Percentiles rank a stretch among this genome's conserved stretches.
phyloP scores from a whole-genome alignment of 2,329 filamentous ascomycete genomes.

The Aureobasidium sp. region DNA sequence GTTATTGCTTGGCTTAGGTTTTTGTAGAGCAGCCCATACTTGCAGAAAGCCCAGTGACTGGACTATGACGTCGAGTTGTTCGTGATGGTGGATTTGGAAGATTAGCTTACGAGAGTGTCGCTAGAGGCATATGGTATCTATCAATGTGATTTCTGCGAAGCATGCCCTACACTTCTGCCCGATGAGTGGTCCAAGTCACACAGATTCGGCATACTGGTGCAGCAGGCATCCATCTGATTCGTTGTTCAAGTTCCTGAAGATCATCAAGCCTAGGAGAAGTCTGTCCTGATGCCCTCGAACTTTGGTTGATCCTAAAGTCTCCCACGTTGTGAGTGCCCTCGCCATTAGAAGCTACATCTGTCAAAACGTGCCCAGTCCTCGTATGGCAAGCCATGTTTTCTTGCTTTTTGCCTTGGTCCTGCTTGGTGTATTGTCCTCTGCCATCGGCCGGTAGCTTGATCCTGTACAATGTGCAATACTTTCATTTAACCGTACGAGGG shows the following conservation, averaged over 20 bases:
- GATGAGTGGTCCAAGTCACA: background rate
- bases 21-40: background rate
- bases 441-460: background rate
- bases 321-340: background rate
- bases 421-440: background rate
- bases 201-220: background rate
- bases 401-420: background rate
- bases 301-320: slow-evolving; percentile 2
- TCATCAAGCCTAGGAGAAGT: background rate
- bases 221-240: background rate
- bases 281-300: background rate
- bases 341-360: slow-evolving; percentile 4
- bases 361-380: slow-evolving; percentile 1
- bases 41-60: background rate
- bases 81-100: background rate
- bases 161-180: background rate
- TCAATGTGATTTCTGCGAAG: background rate
- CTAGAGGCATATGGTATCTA: background rate
- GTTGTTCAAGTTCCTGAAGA: background rate
- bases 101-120: background rate
- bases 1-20: background rate
- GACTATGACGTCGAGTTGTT: background rate
- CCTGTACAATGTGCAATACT: background rate
- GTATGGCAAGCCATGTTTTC: background rate
- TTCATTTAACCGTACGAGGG: background rate